Conservation (phyloP, 2,329 filamentous ascomycete species). For the Colletotrichum graminicola region DNA sequence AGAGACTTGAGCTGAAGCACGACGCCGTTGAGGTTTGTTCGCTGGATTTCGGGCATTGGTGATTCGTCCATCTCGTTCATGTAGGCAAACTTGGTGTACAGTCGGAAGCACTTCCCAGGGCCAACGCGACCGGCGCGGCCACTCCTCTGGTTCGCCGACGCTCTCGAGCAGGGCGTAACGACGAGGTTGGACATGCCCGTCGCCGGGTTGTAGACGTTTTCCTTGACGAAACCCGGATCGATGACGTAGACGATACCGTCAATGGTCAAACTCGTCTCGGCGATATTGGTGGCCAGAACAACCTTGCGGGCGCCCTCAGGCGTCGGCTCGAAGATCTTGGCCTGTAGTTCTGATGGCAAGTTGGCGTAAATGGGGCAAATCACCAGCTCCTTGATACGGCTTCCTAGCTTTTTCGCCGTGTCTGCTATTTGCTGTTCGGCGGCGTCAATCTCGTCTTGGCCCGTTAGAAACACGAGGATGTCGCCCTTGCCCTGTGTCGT, state of each 20-base stretch:
- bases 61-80: slow-evolving; percentile 95
- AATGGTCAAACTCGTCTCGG: slow-evolving; percentile 94
- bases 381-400: slow-evolving; percentile 85
- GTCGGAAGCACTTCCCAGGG: slow-evolving; percentile 90
- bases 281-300: slow-evolving; percentile 95
- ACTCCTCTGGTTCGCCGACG: slow-evolving; percentile 91
- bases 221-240: slow-evolving; percentile 94
- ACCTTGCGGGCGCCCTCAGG: slow-evolving; percentile 89
- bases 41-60: slow-evolving; percentile 92
- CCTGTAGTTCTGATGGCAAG: slow-evolving; percentile 88
- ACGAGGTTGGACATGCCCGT: slow-evolving; percentile 94
- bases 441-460: slow-evolving; percentile 95
- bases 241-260: slow-evolving; percentile 97
- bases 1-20: slow-evolving; percentile 89
- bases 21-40: slow-evolving; percentile 86
- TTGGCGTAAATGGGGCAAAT: slow-evolving; percentile 96
- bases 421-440: slow-evolving; percentile 87
- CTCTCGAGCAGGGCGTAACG: slow-evolving; percentile 90
- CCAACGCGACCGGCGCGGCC: slow-evolving; percentile 93
- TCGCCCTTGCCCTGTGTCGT: slow-evolving; percentile 87
- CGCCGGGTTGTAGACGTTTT: slow-evolving; percentile 91
- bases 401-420: slow-evolving; percentile 87
- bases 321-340: slow-evolving; percentile 94
- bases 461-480: slow-evolving; percentile 93
- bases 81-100: slow-evolving; percentile 94